phyloP scores from a whole-genome alignment of 2,329 filamentous ascomycete genomes.

The Allantophomopsis cytisporea region DNA sequence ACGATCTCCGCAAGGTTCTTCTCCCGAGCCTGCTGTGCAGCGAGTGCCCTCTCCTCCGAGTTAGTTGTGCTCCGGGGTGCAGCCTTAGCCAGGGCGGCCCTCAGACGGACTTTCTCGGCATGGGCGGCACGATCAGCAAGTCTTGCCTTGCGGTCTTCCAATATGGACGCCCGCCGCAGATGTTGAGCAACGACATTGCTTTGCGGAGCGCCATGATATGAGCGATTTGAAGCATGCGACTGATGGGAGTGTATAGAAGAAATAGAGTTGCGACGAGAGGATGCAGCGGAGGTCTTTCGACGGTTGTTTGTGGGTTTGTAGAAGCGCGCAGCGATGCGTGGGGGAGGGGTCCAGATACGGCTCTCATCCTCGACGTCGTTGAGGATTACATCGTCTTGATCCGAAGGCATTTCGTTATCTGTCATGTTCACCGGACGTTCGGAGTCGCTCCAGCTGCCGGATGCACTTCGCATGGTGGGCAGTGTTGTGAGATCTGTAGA shows the following conservation, averaged over 20 bases:
- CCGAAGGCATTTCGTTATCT: constrained; percentile 12
- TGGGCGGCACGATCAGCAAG: constrained; percentile 71
- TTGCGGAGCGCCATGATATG: constrained; percentile 40
- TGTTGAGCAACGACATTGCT: constrained; percentile 71
- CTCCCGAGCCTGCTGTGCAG: constrained; percentile 65
- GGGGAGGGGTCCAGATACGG: constrained; percentile 46
- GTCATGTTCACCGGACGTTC: constrained; percentile 15
- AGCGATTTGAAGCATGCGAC: constrained; percentile 22
- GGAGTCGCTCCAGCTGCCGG: constrained; percentile 17
- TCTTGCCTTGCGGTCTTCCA: constrained; percentile 68
- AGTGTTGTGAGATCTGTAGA: neutral
- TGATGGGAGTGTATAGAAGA: constrained; percentile 50
- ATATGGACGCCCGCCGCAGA: constrained; percentile 64
- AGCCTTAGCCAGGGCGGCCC: constrained; percentile 62
- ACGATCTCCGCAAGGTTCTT: constrained; percentile 73
- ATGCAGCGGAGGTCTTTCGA: constrained; percentile 63
- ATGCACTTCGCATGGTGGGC: constrained; percentile 16
- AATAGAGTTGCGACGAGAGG: constrained; percentile 67
- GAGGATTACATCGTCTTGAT: neutral
- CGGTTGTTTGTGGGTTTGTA: constrained; percentile 53
- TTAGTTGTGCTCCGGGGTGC: constrained; percentile 47
- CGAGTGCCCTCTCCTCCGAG: constrained; percentile 64
- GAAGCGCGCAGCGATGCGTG: constrained; percentile 67
- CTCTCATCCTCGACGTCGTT: constrained; percentile 14
- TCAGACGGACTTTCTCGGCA: constrained; percentile 68